Evolutionary conservation across 495 filamentous ascomycete genomes (phyloP), one percentile per base, ranked within the genome.

Genomic region (Glutinoglossum americanum): DNA sequence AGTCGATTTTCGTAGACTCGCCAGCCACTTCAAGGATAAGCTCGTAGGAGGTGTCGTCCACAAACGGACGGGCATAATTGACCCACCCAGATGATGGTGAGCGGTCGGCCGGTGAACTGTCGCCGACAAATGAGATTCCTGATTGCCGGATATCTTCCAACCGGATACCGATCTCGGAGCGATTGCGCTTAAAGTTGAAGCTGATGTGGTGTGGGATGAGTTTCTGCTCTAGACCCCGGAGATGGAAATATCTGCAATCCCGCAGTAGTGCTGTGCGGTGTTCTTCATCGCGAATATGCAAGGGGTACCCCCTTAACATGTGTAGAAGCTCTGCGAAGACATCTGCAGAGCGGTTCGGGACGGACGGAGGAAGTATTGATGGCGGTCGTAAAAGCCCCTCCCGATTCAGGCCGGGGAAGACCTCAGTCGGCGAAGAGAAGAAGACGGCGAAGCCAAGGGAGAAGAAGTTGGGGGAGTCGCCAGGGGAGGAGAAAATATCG

Each of bases 381-480:
- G 90, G 90, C 1, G 90, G 90, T 7, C 90, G 85, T 11, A 98
- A 80, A n/a, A 96, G 79, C 19, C 80, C 80, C 56, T 80, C 76
- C 19, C 84, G 77, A 51, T 88, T 78, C 0, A 96, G 76, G 1
- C 92, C 92, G 0, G 90, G 90, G 63, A 95, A 95, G 47, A 88
- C 76, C 62, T 94, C 82, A 26, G 77, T 71, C 1, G 85, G 85
- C 0, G 80, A 80, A 27, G 80, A 79, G 70, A 96, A 93, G 73
- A 94, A 94, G 64, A 88, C 79, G 11, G 82, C 82, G 65, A 95
- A 94, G 55, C 90, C 90, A 7, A 98, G 77, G 6, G 87, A 81
- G 73, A 98, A 98, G 76, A 89, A 98, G 69, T 98, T 98, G 6
- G 88, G 89, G 30, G 80, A 81, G 68, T 98, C 87, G 4, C 92